A percentile compares a stretch with the other conserved stretches of the same genome.
phyloP scores from a whole-genome alignment of 2,329 filamentous ascomycete genomes.

The Aspergillus sp. region DNA sequence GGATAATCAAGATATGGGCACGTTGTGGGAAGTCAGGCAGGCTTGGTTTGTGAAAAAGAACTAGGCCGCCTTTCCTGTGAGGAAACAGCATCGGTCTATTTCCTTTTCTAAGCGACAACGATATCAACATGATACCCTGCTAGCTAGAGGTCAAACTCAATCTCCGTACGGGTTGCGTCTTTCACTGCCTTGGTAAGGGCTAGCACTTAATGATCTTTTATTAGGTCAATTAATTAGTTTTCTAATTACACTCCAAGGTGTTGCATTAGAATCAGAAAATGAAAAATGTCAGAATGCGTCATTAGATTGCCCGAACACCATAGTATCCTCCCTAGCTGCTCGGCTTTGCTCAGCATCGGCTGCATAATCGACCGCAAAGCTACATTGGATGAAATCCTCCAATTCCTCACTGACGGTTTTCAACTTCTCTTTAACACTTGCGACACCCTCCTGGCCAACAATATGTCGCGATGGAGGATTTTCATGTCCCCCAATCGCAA shows the following conservation, averaged over 20 bases:
- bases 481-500: slow-evolving; percentile 90
- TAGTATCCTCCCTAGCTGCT: slow-evolving; percentile 19
- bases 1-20: slow-evolving; percentile 49
- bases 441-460: slow-evolving; percentile 83
- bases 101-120: not conserved
- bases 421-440: slow-evolving; percentile 89
- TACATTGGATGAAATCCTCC: slow-evolving; percentile 93
- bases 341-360: slow-evolving; percentile 30
- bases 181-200: not conserved
- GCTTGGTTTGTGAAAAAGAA: slow-evolving; percentile 36
- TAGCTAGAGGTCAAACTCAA: not conserved
- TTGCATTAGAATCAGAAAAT: not conserved
- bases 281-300: slow-evolving; percentile 12
- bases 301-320: slow-evolving; percentile 16
- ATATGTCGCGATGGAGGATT: slow-evolving; percentile 94
- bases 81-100: not conserved
- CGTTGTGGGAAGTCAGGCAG: slow-evolving; percentile 45
- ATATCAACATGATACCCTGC: not conserved
- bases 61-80: slow-evolving; percentile 2
- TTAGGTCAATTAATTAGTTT: not conserved
- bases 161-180: not conserved
- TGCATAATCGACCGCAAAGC: slow-evolving; percentile 70
- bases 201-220: not conserved
- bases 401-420: slow-evolving; percentile 95
- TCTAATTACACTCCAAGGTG: not conserved